Evolutionary conservation across 1,284 basidiomycete genomes (phyloP).

Genomic region (Papiliotrema terrestris): DNA sequence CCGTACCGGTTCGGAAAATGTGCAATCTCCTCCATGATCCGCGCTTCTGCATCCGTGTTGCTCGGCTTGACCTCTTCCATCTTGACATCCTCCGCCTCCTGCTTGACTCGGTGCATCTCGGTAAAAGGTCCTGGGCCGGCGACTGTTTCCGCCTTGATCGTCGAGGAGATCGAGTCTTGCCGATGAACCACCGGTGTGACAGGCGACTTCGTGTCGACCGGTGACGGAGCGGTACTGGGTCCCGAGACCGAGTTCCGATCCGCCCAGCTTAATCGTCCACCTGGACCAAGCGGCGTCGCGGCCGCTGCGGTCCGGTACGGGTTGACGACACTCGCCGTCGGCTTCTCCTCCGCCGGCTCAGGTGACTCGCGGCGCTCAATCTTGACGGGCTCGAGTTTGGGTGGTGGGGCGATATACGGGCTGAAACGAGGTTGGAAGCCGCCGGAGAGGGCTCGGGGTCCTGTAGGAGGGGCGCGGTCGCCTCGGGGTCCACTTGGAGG

Average conservation of each 20-base stretch:
- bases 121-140: neutral
- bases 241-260: neutral
- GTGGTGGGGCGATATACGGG: neutral
- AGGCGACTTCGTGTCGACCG: neutral
- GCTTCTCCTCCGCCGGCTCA: neutral
- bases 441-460: slow-evolving; percentile 25
- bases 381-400: neutral
- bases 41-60: slow-evolving; percentile 17
- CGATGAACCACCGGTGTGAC: neutral
- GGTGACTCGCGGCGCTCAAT: neutral
- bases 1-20: slow-evolving; percentile 22
- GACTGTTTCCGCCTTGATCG: neutral
- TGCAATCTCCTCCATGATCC: slow-evolving; percentile 33
- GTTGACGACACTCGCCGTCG: neutral
- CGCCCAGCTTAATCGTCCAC: neutral
- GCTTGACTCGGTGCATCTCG: neutral
- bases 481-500: slow-evolving; percentile 24
- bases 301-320: neutral
- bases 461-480: slow-evolving; percentile 22
- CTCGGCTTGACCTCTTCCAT: slow-evolving; percentile 14
- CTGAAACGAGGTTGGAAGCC: slow-evolving; percentile 8
- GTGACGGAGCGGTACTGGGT: neutral
- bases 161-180: neutral
- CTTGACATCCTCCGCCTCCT: neutral
- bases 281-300: neutral